phyloP scores from a whole-genome alignment of 352 stramenopile species.

The Phytophthora constricta region DNA sequence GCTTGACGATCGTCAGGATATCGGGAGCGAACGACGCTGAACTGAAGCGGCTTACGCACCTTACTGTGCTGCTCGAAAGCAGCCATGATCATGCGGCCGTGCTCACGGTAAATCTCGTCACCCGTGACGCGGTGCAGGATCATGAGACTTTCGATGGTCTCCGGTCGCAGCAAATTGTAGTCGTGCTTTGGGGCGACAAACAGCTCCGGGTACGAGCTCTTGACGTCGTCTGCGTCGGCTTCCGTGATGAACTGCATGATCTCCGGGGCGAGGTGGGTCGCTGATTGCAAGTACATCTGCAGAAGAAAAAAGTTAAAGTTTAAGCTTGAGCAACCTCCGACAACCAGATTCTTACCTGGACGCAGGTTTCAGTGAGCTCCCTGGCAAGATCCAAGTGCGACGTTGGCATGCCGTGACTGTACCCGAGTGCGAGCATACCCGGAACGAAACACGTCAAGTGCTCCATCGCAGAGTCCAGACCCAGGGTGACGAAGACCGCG shows the following conservation, averaged over 20 bases:
- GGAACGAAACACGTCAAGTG: slow-evolving; percentile 89
- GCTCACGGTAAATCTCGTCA: slow-evolving; percentile 78
- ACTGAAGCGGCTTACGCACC: slow-evolving; percentile 27
- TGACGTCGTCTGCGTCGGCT: slow-evolving; percentile 8
- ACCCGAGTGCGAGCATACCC: slow-evolving; percentile 62
- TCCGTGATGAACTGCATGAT: slow-evolving; percentile 64
- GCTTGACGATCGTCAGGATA: neutral
- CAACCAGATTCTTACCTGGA: slow-evolving; percentile 65
- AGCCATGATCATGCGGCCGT: slow-evolving; percentile 83
- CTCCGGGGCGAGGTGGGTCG: slow-evolving; percentile 75
- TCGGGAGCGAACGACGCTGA: too few species aligned
- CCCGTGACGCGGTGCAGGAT: slow-evolving; percentile 88
- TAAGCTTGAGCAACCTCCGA: too few species aligned
- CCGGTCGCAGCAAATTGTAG: slow-evolving; percentile 81
- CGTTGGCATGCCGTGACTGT: slow-evolving; percentile 53
- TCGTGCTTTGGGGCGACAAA: slow-evolving; percentile 38
- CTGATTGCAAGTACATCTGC: slow-evolving; percentile 75
- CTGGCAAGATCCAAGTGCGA: slow-evolving; percentile 74
- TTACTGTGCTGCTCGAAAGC: slow-evolving; percentile 77
- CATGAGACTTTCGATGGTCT: slow-evolving; percentile 92
- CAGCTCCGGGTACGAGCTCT: slow-evolving; percentile 19
- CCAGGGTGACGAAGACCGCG: slow-evolving; percentile 30
- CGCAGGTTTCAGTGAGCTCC: slow-evolving; percentile 75
- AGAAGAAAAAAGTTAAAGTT: neutral
- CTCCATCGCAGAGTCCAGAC: slow-evolving; percentile 65